A percentile compares a stretch with the other conserved stretches of the same genome.
Evolutionary conservation across 2,329 filamentous ascomycete genomes (phyloP).

Genomic region (Cytospora schulzeri): DNA sequence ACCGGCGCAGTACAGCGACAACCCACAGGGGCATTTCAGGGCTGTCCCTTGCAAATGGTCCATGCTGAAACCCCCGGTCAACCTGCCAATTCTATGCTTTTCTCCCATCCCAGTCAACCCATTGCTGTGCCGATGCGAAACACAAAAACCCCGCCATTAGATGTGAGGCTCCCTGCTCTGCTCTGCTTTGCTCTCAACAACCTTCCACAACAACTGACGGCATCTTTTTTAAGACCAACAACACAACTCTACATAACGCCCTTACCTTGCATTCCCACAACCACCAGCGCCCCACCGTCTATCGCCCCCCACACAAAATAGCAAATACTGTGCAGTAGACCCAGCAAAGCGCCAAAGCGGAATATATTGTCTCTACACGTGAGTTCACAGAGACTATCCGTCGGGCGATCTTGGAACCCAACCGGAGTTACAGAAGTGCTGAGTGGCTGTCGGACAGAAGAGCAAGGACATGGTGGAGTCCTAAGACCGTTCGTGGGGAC

Average conservation of each 20-base stretch:
- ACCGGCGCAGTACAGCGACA: neutral
- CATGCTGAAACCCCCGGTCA: neutral
- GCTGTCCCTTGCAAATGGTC: neutral
- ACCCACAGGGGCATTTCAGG: neutral
- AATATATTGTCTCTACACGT: slow-evolving; percentile 17
- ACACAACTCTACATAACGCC: neutral
- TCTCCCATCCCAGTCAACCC: neutral
- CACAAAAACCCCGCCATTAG: slow-evolving; percentile 38
- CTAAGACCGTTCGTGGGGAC: slow-evolving; percentile 20
- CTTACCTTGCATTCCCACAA: neutral
- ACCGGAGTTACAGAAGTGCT: slow-evolving; percentile 14
- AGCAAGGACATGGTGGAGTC: slow-evolving; percentile 23
- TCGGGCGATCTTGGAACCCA: slow-evolving; percentile 23
- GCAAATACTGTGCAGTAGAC: slow-evolving; percentile 10
- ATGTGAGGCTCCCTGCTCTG: neutral
- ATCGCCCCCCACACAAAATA: slow-evolving; percentile 9
- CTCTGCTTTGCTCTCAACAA: slow-evolving; percentile 6
- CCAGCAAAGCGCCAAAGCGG: neutral
- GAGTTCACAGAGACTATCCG: slow-evolving; percentile 10
- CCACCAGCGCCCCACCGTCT: slow-evolving; percentile 12
- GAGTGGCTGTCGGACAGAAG: slow-evolving; percentile 19
- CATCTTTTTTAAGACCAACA: slow-evolving; percentile 13
- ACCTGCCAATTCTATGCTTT: neutral
- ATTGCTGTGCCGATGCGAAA: slow-evolving; percentile 34
- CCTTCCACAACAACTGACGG: slow-evolving; percentile 13